These are phyloP conservation scores for Trichophyton rubrum DNA, from an alignment of 2,329 filamentous ascomycete species.

Conservation along the genomic window DNA sequence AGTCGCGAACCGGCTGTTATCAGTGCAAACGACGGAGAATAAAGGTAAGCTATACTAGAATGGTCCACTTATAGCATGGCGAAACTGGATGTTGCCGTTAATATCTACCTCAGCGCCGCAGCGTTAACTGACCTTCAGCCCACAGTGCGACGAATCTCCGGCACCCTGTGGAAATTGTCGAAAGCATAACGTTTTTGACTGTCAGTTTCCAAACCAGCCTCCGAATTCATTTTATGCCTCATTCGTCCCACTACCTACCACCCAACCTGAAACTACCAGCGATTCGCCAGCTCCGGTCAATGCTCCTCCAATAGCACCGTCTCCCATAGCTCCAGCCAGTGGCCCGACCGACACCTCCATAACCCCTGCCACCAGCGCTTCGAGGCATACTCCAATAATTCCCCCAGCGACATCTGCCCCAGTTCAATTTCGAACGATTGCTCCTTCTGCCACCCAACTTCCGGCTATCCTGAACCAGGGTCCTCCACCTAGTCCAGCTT, in stretches of 20 bases:
- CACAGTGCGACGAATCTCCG: constrained; percentile 18
- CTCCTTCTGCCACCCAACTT: constrained; percentile 4
- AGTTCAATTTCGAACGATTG: background rate
- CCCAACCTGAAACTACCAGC: background rate
- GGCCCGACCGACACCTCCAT: background rate
- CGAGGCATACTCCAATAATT: background rate
- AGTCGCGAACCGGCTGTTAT: constrained; percentile 23
- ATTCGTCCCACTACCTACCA: background rate
- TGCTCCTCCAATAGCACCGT: background rate
- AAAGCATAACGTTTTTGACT: constrained; percentile 17
- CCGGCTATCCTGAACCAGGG: constrained; percentile 4
- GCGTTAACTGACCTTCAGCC: constrained; percentile 1
- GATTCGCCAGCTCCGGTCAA: background rate
- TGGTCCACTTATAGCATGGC: background rate
- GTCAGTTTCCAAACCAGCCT: constrained; percentile 13
- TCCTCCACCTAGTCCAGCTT: constrained; percentile 3
- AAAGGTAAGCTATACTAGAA: constrained; percentile 18
- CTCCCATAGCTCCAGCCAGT: background rate
- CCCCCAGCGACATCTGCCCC: background rate
- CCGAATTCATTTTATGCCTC: background rate
- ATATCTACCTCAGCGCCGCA: background rate
- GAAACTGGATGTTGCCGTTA: background rate
- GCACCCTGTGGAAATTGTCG: constrained; percentile 18
- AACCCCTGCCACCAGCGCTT: background rate
- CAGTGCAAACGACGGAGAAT: constrained; percentile 26